A percentile compares a stretch with the other conserved stretches of the same genome.
These are phyloP conservation scores for Penicillium sclerotiorum DNA, from an alignment of 2,329 filamentous ascomycete genomes.

Conservation along the genomic window DNA sequence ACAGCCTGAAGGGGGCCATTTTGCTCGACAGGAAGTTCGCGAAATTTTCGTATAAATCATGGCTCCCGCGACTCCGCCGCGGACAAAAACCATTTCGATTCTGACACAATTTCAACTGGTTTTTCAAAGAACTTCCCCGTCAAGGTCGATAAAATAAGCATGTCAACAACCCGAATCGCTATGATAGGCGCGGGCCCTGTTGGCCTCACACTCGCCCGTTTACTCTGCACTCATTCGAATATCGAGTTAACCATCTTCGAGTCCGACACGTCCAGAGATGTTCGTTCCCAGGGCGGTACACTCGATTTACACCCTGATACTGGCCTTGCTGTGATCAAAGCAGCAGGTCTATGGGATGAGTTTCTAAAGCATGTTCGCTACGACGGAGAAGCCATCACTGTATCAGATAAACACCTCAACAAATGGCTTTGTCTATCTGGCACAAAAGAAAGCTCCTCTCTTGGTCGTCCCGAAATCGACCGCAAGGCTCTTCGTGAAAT, in stretches of 20 bases:
- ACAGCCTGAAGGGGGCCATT: too few relatives aligned
- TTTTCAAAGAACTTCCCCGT: too few relatives aligned
- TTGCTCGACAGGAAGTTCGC: too few relatives aligned
- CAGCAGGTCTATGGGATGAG: slow-evolving; percentile 26
- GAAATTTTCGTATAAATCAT: too few relatives aligned
- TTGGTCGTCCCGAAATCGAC: slow-evolving; percentile 31
- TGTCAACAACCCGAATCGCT: too few relatives aligned
- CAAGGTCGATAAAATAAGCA: too few relatives aligned
- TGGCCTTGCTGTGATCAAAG: slow-evolving; percentile 27
- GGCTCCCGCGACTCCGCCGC: too few relatives aligned
- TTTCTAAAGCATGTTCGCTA: slow-evolving; percentile 28
- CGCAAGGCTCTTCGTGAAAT: slow-evolving; percentile 25
- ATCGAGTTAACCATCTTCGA: slow-evolving; percentile 31
- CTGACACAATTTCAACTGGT: too few relatives aligned
- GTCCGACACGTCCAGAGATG: slow-evolving; percentile 27
- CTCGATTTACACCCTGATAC: slow-evolving; percentile 32
- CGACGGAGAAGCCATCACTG: slow-evolving; percentile 18
- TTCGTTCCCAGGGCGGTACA: slow-evolving; percentile 28
- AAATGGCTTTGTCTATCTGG: slow-evolving; percentile 15
- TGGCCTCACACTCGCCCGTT: slow-evolving; percentile 12
- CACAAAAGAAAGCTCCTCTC: slow-evolving; percentile 12
- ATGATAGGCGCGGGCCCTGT: slow-evolving; percentile 25
- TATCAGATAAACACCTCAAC: slow-evolving; percentile 23
- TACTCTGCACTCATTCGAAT: slow-evolving; percentile 8
- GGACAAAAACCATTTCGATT: too few relatives aligned